These are phyloP conservation scores for Cryphonectria radicalis DNA, from an alignment of 2,329 filamentous ascomycete genomes.

Conservation along the genomic window DNA sequence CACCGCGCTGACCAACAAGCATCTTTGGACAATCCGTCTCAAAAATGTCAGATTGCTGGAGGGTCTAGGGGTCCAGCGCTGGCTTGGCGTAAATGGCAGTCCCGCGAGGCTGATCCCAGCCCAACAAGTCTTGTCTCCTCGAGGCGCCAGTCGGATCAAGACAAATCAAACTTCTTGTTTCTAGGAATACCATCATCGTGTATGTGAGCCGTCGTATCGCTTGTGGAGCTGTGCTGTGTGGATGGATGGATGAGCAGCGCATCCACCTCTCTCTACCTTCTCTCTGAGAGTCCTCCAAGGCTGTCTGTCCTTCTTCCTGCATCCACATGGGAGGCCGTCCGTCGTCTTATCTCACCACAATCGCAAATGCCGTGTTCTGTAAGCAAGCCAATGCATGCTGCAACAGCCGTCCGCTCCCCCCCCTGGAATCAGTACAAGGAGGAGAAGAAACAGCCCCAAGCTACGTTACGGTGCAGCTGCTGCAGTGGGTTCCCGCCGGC, in stretches of 20 bases:
- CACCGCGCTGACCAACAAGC: conserved; percentile 1
- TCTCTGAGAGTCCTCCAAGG: background rate
- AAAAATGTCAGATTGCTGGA: background rate
- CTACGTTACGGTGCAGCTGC: no score
- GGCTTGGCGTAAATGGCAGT: conserved; percentile 12
- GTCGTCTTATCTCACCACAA: no score
- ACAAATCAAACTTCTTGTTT: background rate
- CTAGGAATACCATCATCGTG: background rate
- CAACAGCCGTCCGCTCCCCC: no score
- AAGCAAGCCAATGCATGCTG: no score
- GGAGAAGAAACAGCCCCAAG: no score
- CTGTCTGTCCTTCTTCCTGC: background rate
- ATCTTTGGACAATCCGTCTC: background rate
- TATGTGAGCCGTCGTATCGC: background rate
- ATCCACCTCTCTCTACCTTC: background rate
- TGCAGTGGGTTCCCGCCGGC: no score
- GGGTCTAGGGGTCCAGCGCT: conserved; percentile 1
- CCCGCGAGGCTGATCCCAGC: conserved; percentile 13
- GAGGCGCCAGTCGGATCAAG: background rate
- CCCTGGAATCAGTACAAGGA: no score
- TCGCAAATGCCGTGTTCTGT: no score
- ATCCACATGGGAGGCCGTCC: background rate
- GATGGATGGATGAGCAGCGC: background rate
- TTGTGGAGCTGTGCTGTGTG: background rate
- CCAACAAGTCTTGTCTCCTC: background rate